Evolutionary conservation across 345 rosid species (phyloP).

Genomic region (Nephelium lappaceum): DNA sequence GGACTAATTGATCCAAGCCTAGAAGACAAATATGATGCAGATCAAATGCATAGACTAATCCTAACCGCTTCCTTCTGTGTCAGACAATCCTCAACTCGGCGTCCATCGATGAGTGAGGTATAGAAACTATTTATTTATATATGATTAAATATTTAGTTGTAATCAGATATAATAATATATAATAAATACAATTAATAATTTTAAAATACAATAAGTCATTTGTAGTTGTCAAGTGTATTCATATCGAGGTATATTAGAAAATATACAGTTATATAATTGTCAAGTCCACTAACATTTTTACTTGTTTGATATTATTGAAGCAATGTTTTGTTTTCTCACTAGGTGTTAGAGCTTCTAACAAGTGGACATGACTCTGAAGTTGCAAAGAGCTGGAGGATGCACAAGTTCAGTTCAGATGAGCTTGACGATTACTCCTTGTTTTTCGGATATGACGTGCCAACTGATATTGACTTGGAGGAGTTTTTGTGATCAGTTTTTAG

Average conservation of each 20-base stretch:
- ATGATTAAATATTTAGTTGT: no score
- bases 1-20: constrained; percentile 70
- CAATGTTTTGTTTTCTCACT: not conserved
- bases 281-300: not conserved
- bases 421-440: constrained; percentile 77
- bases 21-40: constrained; percentile 56
- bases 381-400: constrained; percentile 70
- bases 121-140: not conserved
- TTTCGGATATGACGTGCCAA: constrained; percentile 72
- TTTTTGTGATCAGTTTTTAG: constrained; percentile 13
- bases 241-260: no score
- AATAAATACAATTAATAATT: no score
- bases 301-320: not conserved
- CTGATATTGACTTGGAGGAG: constrained; percentile 51
- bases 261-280: not conserved
- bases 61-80: constrained; percentile 79
- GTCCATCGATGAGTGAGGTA: constrained; percentile 91
- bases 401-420: constrained; percentile 56
- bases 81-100: constrained; percentile 73
- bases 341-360: constrained; percentile 80
- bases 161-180: no score
- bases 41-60: constrained; percentile 64
- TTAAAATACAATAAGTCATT: no score
- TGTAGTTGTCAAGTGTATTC: no score
- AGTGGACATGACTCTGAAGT: constrained; percentile 56